Conservation (phyloP, 2,329 filamentous ascomycete genomes). For the Monilinia laxa region DNA sequence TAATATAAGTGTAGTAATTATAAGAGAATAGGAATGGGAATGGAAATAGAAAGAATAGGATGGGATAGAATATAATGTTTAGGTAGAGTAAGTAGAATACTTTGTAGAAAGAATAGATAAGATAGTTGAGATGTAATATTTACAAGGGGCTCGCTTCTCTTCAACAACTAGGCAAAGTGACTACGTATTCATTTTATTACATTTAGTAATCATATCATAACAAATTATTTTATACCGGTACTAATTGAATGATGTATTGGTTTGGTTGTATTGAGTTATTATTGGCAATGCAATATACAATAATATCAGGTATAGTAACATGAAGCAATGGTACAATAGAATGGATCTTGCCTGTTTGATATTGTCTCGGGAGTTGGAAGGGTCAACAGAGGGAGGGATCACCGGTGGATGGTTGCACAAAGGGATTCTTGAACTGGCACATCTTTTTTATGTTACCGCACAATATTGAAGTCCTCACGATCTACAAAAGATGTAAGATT, state of each 20-base stretch:
- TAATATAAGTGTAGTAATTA: not conserved
- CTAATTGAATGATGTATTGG: too few relatives aligned
- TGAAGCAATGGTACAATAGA: not conserved
- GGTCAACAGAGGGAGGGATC: not conserved
- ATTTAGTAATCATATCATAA: not conserved
- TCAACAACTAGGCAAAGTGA: not conserved
- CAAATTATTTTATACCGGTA: not conserved
- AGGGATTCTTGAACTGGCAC: constrained; percentile 1
- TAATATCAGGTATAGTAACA: not conserved
- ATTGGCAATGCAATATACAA: too few relatives aligned
- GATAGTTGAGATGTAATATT: not conserved
- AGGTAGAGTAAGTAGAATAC: too few relatives aligned
- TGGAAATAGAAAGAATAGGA: not conserved
- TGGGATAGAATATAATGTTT: not conserved
- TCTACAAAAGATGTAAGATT: not conserved
- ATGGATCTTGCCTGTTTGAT: not conserved
- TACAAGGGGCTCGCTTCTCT: not conserved
- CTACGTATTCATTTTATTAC: not conserved
- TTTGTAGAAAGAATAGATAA: too few relatives aligned
- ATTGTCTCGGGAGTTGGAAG: not conserved
- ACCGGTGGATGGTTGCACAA: not conserved
- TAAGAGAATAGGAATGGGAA: not conserved
- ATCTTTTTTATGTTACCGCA: not conserved
- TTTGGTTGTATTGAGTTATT: too few relatives aligned
- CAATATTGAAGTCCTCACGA: not conserved